Conservation (phyloP, 2,329 filamentous ascomycete species). For the Epichloe uncinata region DNA sequence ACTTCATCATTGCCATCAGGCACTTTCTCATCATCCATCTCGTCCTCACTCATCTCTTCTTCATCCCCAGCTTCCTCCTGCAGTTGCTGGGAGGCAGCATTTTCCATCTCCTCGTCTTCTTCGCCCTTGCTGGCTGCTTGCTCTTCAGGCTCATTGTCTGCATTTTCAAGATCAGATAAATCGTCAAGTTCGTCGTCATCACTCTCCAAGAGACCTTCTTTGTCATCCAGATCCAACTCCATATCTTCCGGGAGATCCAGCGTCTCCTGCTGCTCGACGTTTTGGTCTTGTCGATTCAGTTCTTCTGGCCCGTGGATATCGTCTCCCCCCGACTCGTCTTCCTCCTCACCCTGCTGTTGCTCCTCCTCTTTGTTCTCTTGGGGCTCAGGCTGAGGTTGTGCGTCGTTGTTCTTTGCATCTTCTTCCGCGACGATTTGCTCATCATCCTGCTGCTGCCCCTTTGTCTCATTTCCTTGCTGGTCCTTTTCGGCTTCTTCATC, state of each 20-base stretch:
- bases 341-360: slow-evolving; percentile 22
- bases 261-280: slow-evolving; percentile 68
- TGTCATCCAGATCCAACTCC: slow-evolving; percentile 67
- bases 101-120: slow-evolving; percentile 23
- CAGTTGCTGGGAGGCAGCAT: slow-evolving; percentile 23
- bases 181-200: slow-evolving; percentile 48
- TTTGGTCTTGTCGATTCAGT: slow-evolving; percentile 51
- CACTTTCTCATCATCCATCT: slow-evolving; percentile 36
- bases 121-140: slow-evolving; percentile 21
- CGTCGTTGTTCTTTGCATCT: slow-evolving; percentile 33
- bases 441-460: slow-evolving; percentile 53
- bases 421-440: slow-evolving; percentile 48
- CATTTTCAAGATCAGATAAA: slow-evolving; percentile 39
- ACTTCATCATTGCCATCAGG: slow-evolving; percentile 35
- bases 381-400: slow-evolving; percentile 33
- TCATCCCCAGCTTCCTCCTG: slow-evolving; percentile 31
- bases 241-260: slow-evolving; percentile 81
- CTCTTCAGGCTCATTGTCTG: slow-evolving; percentile 24
- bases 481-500: slow-evolving; percentile 74
- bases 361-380: slow-evolving; percentile 25
- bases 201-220: slow-evolving; percentile 41
- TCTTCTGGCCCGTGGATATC: slow-evolving; percentile 42
- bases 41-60: slow-evolving; percentile 24
- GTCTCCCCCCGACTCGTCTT: slow-evolving; percentile 29
- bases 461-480: slow-evolving; percentile 58